phyloP scores from a whole-genome alignment of 352 stramenopile genomes.

The Pythium aquatile region DNA sequence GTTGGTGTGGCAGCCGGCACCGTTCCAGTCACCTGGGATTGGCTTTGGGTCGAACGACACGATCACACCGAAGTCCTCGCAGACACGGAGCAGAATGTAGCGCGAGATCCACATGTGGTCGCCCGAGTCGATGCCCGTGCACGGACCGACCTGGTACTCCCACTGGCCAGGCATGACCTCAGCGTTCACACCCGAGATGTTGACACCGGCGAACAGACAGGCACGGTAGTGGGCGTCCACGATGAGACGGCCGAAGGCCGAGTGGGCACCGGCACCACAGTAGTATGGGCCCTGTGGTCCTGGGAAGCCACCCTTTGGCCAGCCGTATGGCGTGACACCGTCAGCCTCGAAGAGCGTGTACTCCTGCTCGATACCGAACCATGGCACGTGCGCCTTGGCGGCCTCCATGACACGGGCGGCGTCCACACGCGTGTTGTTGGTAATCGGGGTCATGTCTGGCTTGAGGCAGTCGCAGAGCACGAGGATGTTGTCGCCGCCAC shows the following conservation, averaged over 20 bases:
- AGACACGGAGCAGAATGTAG: constrained; percentile 97
- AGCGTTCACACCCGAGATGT: constrained; percentile 96
- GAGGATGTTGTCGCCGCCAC: constrained; percentile 93
- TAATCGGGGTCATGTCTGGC: constrained; percentile 89
- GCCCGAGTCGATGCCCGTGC: constrained; percentile 94
- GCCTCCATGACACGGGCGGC: constrained; percentile 70
- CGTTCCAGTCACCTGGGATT: constrained; percentile 98
- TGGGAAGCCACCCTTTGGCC: constrained; percentile 89
- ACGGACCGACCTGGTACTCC: constrained; percentile 98
- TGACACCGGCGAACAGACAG: constrained; percentile 94
- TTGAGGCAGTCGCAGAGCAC: constrained; percentile 98
- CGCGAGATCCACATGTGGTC: constrained; percentile 97
- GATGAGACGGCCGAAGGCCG: constrained; percentile 94
- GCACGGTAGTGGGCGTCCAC: constrained; percentile 95
- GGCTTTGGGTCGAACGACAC: constrained; percentile 97
- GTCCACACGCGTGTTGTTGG: constrained; percentile 90
- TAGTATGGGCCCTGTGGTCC: constrained; percentile 92
- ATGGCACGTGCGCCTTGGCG: constrained; percentile 59
- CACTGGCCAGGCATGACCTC: constrained; percentile 98
- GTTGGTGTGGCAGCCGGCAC: constrained; percentile 95
- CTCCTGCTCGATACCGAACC: constrained; percentile 98
- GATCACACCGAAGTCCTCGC: constrained; percentile 97
- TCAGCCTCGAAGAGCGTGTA: constrained; percentile 93
- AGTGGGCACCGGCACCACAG: constrained; percentile 93
- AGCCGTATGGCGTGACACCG: constrained; percentile 88